Conservation (phyloP, 2,329 filamentous ascomycete genomes). For the Xylariaceae sp. region DNA sequence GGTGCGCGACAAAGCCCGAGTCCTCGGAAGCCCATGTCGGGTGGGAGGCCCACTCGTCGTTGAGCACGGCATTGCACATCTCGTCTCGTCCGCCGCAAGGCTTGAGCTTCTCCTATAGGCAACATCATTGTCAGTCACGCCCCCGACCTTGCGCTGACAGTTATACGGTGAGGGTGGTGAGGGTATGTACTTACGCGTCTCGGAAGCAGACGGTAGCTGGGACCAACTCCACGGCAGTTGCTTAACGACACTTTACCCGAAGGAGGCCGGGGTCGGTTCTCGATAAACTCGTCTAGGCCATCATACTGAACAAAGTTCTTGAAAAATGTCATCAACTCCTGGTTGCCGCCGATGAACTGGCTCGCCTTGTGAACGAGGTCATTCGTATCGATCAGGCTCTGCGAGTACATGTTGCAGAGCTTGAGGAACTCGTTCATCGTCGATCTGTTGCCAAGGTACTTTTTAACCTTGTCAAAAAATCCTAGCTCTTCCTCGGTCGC, state of each 20-base stretch:
- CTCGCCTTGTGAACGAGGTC: constrained; percentile 77
- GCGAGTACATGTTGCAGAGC: constrained; percentile 90
- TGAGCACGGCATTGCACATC: constrained; percentile 86
- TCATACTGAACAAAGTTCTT: constrained; percentile 77
- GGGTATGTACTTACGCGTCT: constrained; percentile 53
- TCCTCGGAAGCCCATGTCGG: constrained; percentile 99
- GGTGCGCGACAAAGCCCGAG: constrained; percentile 92
- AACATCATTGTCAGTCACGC: neutral
- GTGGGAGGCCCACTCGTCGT: constrained; percentile 97
- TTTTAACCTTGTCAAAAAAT: constrained; percentile 96
- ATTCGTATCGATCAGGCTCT: constrained; percentile 83
- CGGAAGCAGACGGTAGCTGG: constrained; percentile 88
- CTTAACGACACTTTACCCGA: constrained; percentile 83
- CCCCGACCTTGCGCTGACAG: too few relatives aligned
- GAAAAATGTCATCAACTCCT: constrained; percentile 85
- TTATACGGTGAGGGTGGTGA: too few relatives aligned
- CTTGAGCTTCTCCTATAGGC: constrained; percentile 75
- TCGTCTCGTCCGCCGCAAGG: constrained; percentile 91
- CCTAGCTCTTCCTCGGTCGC: constrained; percentile 79
- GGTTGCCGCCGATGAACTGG: constrained; percentile 80
- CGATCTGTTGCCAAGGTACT: constrained; percentile 87
- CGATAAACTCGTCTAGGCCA: constrained; percentile 69
- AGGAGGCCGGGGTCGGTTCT: constrained; percentile 71
- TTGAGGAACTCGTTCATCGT: constrained; percentile 95
- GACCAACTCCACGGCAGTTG: constrained; percentile 91